These are phyloP conservation scores for Amylocarpus encephaloides DNA, from an alignment of 2,329 filamentous ascomycete species.

Conservation along the genomic window DNA sequence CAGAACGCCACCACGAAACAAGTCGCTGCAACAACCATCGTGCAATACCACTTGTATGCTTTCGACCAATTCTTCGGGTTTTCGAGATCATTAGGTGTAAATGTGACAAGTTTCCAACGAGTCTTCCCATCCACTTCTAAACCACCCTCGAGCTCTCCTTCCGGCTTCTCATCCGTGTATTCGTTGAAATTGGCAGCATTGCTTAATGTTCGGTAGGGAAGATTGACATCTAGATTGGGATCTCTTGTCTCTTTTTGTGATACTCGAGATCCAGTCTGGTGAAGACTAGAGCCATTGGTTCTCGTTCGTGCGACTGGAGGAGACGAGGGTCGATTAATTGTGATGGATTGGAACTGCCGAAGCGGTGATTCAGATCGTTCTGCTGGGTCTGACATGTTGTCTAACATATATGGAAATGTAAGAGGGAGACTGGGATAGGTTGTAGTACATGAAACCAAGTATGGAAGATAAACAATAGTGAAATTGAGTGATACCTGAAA, in stretches of 20 bases:
- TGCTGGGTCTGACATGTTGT: slow-evolving; percentile 1
- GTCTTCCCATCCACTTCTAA: slow-evolving; percentile 20
- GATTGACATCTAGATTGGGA: slow-evolving; percentile 41
- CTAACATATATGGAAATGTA: not conserved
- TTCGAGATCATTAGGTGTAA: slow-evolving; percentile 62
- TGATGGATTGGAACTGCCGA: slow-evolving; percentile 6
- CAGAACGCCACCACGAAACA: slow-evolving; percentile 62
- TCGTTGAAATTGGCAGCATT: slow-evolving; percentile 57
- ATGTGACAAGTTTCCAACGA: slow-evolving; percentile 60
- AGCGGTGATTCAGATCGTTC: not conserved
- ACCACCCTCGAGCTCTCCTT: slow-evolving; percentile 49
- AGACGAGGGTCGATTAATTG: not conserved
- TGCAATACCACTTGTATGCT: slow-evolving; percentile 73
- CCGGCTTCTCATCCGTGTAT: slow-evolving; percentile 55
- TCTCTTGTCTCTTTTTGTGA: slow-evolving; percentile 27
- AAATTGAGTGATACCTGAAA: not conserved
- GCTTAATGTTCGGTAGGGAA: slow-evolving; percentile 60
- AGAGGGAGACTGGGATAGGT: not conserved
- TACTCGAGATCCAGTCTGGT: slow-evolving; percentile 11
- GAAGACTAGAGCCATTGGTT: slow-evolving; percentile 11
- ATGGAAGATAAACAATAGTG: not conserved
- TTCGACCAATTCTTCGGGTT: slow-evolving; percentile 87
- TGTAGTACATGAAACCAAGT: not conserved
- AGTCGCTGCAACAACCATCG: slow-evolving; percentile 73
- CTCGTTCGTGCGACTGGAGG: slow-evolving; percentile 9